Percentiles rank a stretch among this genome's conserved stretches.
Conservation (phyloP, 2,329 filamentous ascomycete genomes). For the Zymoseptoria ardabiliae region DNA sequence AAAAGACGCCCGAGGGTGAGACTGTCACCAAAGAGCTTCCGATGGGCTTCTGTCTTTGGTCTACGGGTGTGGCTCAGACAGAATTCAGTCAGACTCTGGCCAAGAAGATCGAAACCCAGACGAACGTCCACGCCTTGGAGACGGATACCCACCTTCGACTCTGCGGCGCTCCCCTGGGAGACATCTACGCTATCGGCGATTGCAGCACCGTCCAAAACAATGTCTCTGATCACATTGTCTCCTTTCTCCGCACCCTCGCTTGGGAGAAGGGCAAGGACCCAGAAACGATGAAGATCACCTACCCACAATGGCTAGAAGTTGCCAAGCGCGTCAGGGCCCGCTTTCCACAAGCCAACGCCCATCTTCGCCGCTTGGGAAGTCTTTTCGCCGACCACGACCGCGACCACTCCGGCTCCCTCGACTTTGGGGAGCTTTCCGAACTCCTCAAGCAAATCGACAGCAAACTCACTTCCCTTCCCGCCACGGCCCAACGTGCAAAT, state of each 20-base stretch:
- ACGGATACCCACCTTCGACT: constrained; percentile 90
- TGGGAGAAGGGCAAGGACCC: constrained; percentile 91
- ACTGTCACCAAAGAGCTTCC: constrained; percentile 85
- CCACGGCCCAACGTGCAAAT: constrained; percentile 91
- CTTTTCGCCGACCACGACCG: constrained; percentile 89
- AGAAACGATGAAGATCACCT: constrained; percentile 77
- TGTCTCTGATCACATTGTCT: constrained; percentile 80
- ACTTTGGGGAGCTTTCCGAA: constrained; percentile 85
- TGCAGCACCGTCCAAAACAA: constrained; percentile 98
- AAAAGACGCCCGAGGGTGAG: constrained; percentile 66
- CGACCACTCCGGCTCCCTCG: constrained; percentile 84
- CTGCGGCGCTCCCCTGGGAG: constrained; percentile 79
- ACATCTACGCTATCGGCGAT: constrained; percentile 94
- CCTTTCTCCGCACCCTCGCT: constrained; percentile 79
- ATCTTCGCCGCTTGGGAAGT: constrained; percentile 81
- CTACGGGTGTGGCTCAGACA: constrained; percentile 84
- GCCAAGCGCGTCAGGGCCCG: constrained; percentile 76
- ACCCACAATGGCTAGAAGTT: constrained; percentile 79
- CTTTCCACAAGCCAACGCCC: constrained; percentile 83
- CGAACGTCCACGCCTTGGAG: constrained; percentile 84
- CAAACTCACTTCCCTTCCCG: constrained; percentile 88
- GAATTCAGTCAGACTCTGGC: constrained; percentile 71
- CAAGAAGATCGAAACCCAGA: constrained; percentile 69
- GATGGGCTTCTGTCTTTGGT: constrained; percentile 96
- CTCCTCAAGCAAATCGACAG: constrained; percentile 86